These are phyloP conservation scores for Dalbergia cultrata DNA, from an alignment of 306 rosid species.

Conservation along the genomic window DNA sequence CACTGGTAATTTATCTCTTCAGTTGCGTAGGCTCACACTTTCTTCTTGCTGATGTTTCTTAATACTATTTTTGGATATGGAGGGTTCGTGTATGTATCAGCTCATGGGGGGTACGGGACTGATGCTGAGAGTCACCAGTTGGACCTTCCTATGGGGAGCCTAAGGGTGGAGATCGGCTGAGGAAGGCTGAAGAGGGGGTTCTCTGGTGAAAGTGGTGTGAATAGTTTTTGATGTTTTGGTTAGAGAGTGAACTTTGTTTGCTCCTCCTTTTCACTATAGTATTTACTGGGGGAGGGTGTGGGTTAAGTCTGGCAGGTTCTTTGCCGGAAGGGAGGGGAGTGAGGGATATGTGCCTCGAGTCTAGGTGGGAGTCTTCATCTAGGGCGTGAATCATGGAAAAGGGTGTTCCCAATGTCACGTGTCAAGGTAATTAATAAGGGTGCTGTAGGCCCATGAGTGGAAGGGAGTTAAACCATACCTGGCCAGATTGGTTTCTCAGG, in stretches of 20 bases:
- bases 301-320: background rate
- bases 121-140: background rate
- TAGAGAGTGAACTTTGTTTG: background rate
- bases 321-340: background rate
- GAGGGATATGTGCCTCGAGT: background rate
- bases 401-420: background rate
- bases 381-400: background rate
- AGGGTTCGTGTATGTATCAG: background rate
- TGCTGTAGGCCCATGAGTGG: background rate
- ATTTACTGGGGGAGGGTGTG: background rate
- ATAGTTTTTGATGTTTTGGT: background rate
- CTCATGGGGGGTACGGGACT: background rate
- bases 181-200: background rate
- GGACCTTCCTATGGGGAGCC: background rate
- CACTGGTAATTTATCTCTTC: constrained; percentile 22
- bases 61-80: background rate
- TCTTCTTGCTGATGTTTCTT: constrained; percentile 28
- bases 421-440: background rate
- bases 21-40: constrained; percentile 4
- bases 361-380: background rate
- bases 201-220: background rate
- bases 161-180: background rate
- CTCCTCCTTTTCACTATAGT: background rate
- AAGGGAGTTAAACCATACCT: background rate
- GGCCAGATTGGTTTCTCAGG: background rate